These are phyloP conservation scores for Paramecium biaurelia DNA, from an alignment of 73 alveolate species.

Conservation along the genomic window DNA sequence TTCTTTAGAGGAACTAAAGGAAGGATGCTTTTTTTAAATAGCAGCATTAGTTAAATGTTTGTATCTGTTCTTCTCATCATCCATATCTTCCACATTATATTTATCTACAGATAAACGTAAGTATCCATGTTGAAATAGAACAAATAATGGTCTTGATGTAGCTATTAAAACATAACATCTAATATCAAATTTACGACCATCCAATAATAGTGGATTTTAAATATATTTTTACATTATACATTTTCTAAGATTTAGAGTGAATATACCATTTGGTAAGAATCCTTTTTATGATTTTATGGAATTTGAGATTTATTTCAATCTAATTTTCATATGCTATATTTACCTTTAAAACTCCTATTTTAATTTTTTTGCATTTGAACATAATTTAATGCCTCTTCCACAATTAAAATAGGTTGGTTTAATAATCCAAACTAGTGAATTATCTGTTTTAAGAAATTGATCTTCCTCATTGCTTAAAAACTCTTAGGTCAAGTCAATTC, in stretches of 20 bases:
- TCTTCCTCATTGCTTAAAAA: constrained; percentile 42
- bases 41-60: constrained; percentile 66
- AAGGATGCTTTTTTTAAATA: constrained; percentile 56
- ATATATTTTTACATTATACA: constrained; percentile 55
- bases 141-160: constrained; percentile 80
- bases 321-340: not conserved
- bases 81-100: constrained; percentile 62
- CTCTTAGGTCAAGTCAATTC: constrained; percentile 58
- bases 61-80: constrained; percentile 59
- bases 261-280: constrained; percentile 20
- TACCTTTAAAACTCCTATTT: constrained; percentile 44
- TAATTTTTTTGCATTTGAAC: constrained; percentile 57
- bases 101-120: constrained; percentile 72
- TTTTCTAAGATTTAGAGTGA: constrained; percentile 30
- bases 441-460: constrained; percentile 37
- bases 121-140: constrained; percentile 75
- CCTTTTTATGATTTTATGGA: constrained; percentile 36
- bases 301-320: constrained; percentile 5
- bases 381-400: constrained; percentile 63
- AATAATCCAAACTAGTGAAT: constrained; percentile 54
- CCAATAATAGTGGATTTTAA: constrained; percentile 52
- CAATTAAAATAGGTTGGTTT: constrained; percentile 63
- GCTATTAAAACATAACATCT: constrained; percentile 86
- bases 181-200: constrained; percentile 91
- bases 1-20: constrained; percentile 44